A percentile compares a stretch with the other conserved stretches of the same genome.
phyloP scores from a whole-genome alignment of 768 basidiomycete species.

The Pulveroboletus sp. region DNA sequence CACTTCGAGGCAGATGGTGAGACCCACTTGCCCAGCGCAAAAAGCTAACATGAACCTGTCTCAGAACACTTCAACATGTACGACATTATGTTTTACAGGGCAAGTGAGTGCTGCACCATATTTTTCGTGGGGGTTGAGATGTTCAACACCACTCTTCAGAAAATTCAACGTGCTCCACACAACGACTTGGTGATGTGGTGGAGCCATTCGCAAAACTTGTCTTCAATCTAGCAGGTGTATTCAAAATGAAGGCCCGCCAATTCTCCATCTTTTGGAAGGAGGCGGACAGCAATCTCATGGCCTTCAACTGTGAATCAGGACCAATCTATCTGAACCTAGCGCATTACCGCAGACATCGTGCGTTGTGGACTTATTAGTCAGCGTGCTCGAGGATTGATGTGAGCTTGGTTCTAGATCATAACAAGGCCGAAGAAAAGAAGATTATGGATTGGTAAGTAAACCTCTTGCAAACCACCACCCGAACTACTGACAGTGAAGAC shows the following conservation, averaged over 20 bases:
- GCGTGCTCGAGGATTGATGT: neutral
- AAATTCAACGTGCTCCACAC: neutral
- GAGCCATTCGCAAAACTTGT: neutral
- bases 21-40: neutral
- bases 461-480: neutral
- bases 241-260: neutral
- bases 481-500: neutral
- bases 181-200: neutral
- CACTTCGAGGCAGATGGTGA: neutral
- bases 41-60: neutral
- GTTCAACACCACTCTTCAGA: neutral
- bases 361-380: neutral
- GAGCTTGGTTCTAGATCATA: neutral
- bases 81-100: neutral
- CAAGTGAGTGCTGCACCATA: neutral
- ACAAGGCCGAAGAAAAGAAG: neutral
- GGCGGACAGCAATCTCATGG: neutral
- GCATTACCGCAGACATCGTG: neutral
- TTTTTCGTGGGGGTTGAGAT: neutral
- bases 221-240: neutral
- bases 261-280: neutral
- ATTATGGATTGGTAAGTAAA: neutral
- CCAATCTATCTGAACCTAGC: neutral
- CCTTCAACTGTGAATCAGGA: neutral
- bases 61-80: neutral